Evolutionary conservation across 352 stramenopile species (phyloP), one percentile per base, ranked within the genome.

Genomic region (Pilasporangium apinafurcum): DNA sequence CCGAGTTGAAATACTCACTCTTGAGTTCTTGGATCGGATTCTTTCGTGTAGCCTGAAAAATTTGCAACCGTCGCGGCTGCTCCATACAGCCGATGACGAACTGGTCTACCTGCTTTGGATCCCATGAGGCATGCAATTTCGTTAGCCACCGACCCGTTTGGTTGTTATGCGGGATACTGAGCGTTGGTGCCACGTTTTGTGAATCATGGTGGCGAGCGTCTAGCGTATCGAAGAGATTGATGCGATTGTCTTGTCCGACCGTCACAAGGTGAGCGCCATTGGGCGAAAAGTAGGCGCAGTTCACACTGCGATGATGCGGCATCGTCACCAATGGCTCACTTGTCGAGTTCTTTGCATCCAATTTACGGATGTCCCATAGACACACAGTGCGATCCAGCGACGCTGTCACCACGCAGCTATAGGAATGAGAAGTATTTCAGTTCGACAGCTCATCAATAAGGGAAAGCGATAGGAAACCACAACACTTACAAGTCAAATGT

Each of bases 201-300:
- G 56, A 58, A 37, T 60, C 44, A 5, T 62, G 52, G 27, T 61
- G 54, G 6, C 44, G 64, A 1, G 49, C 21, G 20, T 80, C 67
- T 0, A 49, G 41, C 20, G 77, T 85, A 34, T 78, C 59, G 50
- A 84, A 90, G 39, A 92, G 48, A 44, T 89, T 65, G 30, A 92
- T 64, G 44, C 77, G 86, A 44, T 92, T 73, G 51, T 95, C 83
- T 36, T 89, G 78, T 0, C 76, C 73, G 25, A 94, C 84, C 0
- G 84, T 91, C 26, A 94, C 78, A 5, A 94, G 52, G 50, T 83
- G 73, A 0, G 57, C 51, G 3, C 84, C 84, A 16, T 58, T 58
- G 0, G 84, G 80, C 7, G 80, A 90, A 35, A 93, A 91, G 47
- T 94, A 93, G 9, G 81, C 84, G 41, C 79, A 92, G 56, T 95